These are phyloP conservation scores for Dimocarpus longan DNA, from an alignment of 345 rosid genomes.

Conservation along the genomic window DNA sequence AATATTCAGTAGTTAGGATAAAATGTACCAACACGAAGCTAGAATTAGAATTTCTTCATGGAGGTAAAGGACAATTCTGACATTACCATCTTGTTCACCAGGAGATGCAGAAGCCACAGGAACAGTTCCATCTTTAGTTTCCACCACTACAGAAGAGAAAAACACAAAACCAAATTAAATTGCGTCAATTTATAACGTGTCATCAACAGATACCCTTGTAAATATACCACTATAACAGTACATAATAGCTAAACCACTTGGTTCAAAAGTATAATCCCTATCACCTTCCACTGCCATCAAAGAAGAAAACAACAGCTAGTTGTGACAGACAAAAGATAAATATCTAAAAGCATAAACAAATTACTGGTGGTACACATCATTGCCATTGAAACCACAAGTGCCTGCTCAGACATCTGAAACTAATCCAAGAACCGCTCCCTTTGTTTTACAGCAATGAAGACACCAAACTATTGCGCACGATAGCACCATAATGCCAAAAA, in stretches of 20 bases:
- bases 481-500: not conserved
- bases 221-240: too few species aligned
- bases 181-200: not conserved
- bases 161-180: not conserved
- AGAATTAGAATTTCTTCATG: not conserved
- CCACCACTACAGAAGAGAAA: slow-evolving; percentile 47
- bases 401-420: not conserved
- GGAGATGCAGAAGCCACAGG: slow-evolving; percentile 87
- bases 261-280: too few species aligned
- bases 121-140: slow-evolving; percentile 78
- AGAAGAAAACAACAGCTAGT: too few species aligned
- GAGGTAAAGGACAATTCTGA: too few species aligned
- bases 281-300: too few species aligned
- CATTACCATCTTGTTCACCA: slow-evolving; percentile 82
- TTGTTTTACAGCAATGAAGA: not conserved
- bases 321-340: not conserved
- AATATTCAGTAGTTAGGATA: too few species aligned
- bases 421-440: not conserved
- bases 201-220: too few species aligned
- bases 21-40: too few species aligned
- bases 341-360: too few species aligned
- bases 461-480: not conserved
- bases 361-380: not conserved
- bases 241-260: too few species aligned
- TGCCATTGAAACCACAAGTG: not conserved